Percentiles rank a stretch among this genome's conserved stretches.
These are phyloP conservation scores for Melanomma pulvis-pyrius DNA, from an alignment of 495 filamentous ascomycete species.

Conservation along the genomic window DNA sequence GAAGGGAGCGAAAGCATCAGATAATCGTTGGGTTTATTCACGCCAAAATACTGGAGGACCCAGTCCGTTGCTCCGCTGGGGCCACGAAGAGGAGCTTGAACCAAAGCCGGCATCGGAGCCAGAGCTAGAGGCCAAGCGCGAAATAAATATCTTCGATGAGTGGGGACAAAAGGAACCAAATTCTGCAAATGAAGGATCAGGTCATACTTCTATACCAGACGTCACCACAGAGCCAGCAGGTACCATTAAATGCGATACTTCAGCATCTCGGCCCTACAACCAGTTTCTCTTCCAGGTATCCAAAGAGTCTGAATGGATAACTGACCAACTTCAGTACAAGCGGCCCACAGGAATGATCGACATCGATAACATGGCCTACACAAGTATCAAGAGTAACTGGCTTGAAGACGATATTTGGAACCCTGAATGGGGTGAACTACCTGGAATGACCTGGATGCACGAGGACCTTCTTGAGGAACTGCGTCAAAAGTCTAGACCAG, in stretches of 20 bases:
- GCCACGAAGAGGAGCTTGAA: background rate
- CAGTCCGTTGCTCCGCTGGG: background rate
- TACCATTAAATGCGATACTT: background rate
- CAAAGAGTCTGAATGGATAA: constrained; percentile 37
- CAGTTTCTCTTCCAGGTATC: constrained; percentile 43
- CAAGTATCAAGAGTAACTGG: constrained; percentile 18
- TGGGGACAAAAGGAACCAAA: background rate
- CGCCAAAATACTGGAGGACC: background rate
- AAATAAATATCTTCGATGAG: background rate
- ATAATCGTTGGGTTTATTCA: background rate
- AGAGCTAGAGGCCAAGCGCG: background rate
- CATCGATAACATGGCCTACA: constrained; percentile 9
- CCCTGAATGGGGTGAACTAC: constrained; percentile 9
- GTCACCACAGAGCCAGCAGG: background rate
- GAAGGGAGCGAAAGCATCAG: background rate
- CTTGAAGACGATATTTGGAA: constrained; percentile 20
- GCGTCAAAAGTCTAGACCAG: background rate
- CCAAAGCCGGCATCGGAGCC: background rate
- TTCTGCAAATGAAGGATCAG: background rate
- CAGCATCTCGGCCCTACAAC: constrained; percentile 41
- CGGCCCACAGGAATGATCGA: background rate
- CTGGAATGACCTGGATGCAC: constrained; percentile 18
- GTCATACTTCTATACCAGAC: background rate
- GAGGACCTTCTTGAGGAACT: background rate
- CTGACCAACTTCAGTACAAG: constrained; percentile 13